Evolutionary conservation across 1,284 basidiomycete genomes (phyloP), one percentile per base, ranked within the genome.

Genomic region (Cryptococcus sp.): DNA sequence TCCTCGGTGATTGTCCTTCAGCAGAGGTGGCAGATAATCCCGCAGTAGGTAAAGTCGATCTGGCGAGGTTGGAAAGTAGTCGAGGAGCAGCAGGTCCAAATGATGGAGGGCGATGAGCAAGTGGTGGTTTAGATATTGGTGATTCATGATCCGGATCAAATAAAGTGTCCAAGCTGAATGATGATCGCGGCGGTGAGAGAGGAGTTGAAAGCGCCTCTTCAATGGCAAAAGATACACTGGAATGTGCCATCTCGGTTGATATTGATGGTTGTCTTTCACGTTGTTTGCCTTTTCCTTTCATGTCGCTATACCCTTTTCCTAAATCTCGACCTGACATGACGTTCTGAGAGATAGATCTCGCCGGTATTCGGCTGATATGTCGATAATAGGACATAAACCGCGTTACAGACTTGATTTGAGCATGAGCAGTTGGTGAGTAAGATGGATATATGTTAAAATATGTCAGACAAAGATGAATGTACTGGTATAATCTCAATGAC

Each of bases 41-140:
- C 7, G 72, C 55, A 5, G 62, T 68, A 2, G 73, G 70, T 30
- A 69, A 42, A 2, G 71, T 70, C 34, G 71, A 57, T 13, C 71
- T 53, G 0, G 72, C 65, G 13, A 72, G 62, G 33, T 66, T 64
- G 1, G 68, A 70, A 1, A 75, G 59, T 7, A 75, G 60, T 14
- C 66, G 60, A 2, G 71, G 71, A 1, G 60, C 62, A 4, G 49
- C 47, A 7, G 60, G 64, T 46, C 53, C 45, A 4, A 59, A 36
- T 23, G 63, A 48, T 30, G 58, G n/a, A 31, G 64, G 59, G 49
- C 65, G 56, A 55, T 70, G 69, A 10, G 65, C 67, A 44, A 57
- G 52, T 6, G 65, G 65, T 10, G 64, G 67, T 8, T 60, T 51
- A 36, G 65, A 49, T 52, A 70, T 68, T n/a, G 61, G 59, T 2